Evolutionary conservation across 768 basidiomycete genomes (phyloP), one percentile per base, ranked within the genome.

Genomic region (Russula virescens): DNA sequence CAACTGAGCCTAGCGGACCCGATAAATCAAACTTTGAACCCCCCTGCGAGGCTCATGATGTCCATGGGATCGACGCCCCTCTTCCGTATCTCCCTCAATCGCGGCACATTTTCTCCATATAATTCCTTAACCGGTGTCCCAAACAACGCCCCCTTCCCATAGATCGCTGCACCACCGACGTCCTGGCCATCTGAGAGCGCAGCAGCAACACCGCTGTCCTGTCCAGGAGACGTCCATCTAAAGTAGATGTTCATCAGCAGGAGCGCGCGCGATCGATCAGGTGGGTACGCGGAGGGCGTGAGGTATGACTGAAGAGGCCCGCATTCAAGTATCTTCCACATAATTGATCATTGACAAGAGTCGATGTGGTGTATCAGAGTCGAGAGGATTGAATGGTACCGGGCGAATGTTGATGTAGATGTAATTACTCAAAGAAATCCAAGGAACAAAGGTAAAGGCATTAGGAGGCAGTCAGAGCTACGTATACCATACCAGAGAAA

Each of bases 1-100:
- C 31, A 31, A 31, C 31, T n/a, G 31, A 31, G 8, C 31, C 31
- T 31, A 8, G 38, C 13, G 6, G 38, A 7, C 38, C 42, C 42
- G 8, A 43, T n/a, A n/a, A 43, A 18, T 65, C 58, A 69, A 31
- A 69, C 35, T 54, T 62, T 68, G 50, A 64, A 68, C 2, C 69
- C 69, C 0, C 69, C 68, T 5, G 69, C 63, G 18, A 68, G 59
- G 18, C 42, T 54, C 68, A 70, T 70, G 42, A 70, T 61, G 21
- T 64, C 54, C 14, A 26, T 40, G 11, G 66, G 66, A 35, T 70
- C 69, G 34, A 60, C 48, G n/a, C n/a, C n/a, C 19, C n/a, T 31
- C 18, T 13, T 38, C 42, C 46, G 49, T 31, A 70, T 62, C 14
- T 28, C 26, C 38, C 45, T 52, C 57, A 70, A 28, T 38, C 62